Percentiles rank a stretch among this genome's conserved stretches.
Evolutionary conservation across 1,139 yeast genomes (phyloP).

Genomic region (Lodderomyces pseudojiufengensis): DNA sequence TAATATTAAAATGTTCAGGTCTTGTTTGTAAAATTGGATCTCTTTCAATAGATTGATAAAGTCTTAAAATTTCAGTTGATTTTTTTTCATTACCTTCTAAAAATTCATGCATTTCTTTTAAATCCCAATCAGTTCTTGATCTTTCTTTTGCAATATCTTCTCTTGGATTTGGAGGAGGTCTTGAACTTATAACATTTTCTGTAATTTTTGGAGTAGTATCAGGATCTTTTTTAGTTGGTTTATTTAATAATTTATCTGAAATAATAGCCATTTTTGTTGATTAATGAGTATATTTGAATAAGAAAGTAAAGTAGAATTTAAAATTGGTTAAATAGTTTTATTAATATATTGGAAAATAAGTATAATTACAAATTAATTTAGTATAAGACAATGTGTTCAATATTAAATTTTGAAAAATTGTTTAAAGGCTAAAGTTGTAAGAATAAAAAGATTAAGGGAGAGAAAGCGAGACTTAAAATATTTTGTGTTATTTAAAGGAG

Average conservation of each 20-base stretch:
- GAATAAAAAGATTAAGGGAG: no score
- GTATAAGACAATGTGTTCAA: no score
- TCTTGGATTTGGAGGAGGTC: conserved; percentile 13
- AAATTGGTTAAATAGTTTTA: no score
- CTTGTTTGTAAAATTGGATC: conserved; percentile 44
- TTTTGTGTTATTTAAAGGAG: no score
- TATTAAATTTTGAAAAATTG: no score
- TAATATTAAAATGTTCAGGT: conserved; percentile 36
- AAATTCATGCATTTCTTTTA: conserved; percentile 43
- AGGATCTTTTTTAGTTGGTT: conserved; percentile 10
- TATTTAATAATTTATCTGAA: conserved; percentile 5
- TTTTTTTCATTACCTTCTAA: conserved; percentile 42
- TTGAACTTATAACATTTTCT: conserved; percentile 10
- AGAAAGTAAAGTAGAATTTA: no score
- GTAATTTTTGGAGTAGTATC: conserved; percentile 12
- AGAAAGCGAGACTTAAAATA: no score
- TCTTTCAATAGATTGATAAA: conserved; percentile 47
- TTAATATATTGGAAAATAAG: no score
- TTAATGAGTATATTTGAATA: no score
- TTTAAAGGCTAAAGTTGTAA: no score
- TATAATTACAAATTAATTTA: no score
- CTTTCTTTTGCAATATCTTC: conserved; percentile 14
- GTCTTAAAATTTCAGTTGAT: conserved; percentile 29
- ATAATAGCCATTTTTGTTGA: conserved; percentile 12
- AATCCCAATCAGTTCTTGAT: conserved; percentile 28